phyloP scores from a whole-genome alignment of 2,329 filamentous ascomycete species.

The Chaetomium strumarium region DNA sequence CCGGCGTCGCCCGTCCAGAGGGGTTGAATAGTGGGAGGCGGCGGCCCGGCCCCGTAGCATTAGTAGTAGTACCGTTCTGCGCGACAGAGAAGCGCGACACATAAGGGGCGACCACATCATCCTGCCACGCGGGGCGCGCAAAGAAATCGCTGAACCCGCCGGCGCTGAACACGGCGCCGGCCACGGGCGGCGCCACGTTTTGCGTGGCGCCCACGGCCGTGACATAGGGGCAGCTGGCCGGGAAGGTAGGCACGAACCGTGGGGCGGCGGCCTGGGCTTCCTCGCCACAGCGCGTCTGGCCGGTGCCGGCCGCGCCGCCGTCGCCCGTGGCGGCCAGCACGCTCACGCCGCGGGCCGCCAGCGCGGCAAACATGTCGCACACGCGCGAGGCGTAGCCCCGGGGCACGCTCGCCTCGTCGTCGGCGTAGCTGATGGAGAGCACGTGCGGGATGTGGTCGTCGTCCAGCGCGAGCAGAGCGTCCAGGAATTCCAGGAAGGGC shows the following conservation, averaged over 20 bases:
- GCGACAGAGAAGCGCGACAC: conserved; percentile 25
- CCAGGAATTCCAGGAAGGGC: conserved; percentile 50
- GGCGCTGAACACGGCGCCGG: conserved; percentile 40
- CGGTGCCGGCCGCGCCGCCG: conserved; percentile 39
- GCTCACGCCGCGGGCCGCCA: conserved; percentile 47
- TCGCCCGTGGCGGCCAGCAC: conserved; percentile 49
- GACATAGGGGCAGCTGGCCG: conserved; percentile 61
- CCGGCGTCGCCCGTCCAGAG: conserved; percentile 44
- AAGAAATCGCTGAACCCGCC: conserved; percentile 52
- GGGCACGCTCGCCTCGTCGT: conserved; percentile 52
- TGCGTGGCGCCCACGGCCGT: conserved; percentile 59
- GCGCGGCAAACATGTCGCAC: conserved; percentile 48
- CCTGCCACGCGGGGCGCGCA: conserved; percentile 41
- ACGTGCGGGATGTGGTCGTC: conserved; percentile 48
- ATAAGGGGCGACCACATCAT: conserved; percentile 36
- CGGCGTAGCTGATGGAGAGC: conserved; percentile 52
- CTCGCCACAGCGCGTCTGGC: conserved; percentile 48
- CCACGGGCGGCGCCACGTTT: conserved; percentile 32
- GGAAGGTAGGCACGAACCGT: conserved; percentile 57
- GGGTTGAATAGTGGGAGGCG: conserved; percentile 42
- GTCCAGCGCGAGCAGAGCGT: conserved; percentile 41
- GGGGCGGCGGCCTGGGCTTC: conserved; percentile 55
- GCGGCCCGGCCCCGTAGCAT: too few relatives aligned
- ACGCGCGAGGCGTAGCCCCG: conserved; percentile 45
- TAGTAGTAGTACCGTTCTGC: conserved; percentile 25